phyloP scores from a whole-genome alignment of 768 basidiomycete species.

The Trametes maxima region DNA sequence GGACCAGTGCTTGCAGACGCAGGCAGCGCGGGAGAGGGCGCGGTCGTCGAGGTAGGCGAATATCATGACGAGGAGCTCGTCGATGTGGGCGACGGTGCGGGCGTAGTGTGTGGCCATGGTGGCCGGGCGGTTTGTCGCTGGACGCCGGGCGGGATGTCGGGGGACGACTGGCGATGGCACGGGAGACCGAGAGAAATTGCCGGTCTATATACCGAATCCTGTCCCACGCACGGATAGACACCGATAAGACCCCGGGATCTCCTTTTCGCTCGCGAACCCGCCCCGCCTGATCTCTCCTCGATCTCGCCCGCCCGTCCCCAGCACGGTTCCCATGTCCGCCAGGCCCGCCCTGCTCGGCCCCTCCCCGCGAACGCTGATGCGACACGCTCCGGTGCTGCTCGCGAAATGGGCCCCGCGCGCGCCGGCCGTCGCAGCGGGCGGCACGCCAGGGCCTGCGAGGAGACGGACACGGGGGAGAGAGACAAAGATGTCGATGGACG shows the following conservation, averaged over 20 bases:
- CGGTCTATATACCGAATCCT: conserved; percentile 25
- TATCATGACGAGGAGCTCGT: conserved; percentile 30
- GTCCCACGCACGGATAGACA: conserved; percentile 18
- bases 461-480: not conserved
- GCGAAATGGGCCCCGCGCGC: not conserved
- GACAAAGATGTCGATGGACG: not conserved
- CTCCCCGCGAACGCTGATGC: not conserved
- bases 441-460: not conserved
- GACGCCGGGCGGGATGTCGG: conserved; percentile 2
- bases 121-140: not conserved
- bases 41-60: conserved; percentile 29
- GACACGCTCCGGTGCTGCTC: not conserved
- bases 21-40: conserved; percentile 36
- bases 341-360: too few species aligned
- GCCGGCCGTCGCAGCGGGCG: not conserved
- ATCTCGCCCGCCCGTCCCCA: conserved; percentile 12
- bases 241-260: conserved; percentile 26
- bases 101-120: conserved; percentile 10
- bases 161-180: conserved; percentile 5
- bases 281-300: conserved; percentile 1
- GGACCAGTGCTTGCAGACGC: conserved; percentile 61
- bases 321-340: not conserved
- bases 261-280: conserved; percentile 15
- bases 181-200: conserved; percentile 17
- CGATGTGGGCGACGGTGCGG: conserved; percentile 17